Base-by-base conservation (phyloP, 1,139 yeast species). In the Geotrichum bryndzae region DNA sequence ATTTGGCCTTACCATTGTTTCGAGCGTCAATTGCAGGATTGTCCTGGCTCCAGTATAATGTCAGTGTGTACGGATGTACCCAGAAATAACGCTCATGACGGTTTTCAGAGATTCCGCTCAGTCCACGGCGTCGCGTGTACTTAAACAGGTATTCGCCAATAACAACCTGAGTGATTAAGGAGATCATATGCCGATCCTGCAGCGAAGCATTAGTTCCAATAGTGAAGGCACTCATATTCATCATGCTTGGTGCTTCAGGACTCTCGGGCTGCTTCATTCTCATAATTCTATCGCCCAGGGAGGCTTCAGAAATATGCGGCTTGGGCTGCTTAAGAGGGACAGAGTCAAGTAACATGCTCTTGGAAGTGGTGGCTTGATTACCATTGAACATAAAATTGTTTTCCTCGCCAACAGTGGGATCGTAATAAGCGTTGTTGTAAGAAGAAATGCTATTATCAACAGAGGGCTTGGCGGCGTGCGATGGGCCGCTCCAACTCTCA, bases 11-110 rank as follows among this genome's bases (percentile, higher is more conserved):
- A 10, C 67, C 68, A 31, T 71, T 67, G 57, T 82, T 84, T 45
- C 64, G 62, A 59, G 68, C 67, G 7, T 87, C 84, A 65, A 87
- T 75, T 0, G 88, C 89, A 1, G 98, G 98, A 70, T 90, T 90
- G 13, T 84, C 82, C 18, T 84, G 82, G 10, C 94, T 87, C 99
- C 99, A 94, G 74, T 90, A 92, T 61, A 94, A 79, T 0, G 97
- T 90, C 77, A 90, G 77, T 2, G 96, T 87, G 73, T 91, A 92
- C 7, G 99, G 99, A 75, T 94, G 96, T 52, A 94, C 85, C 98
- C 98, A 94, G 81, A 94, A 94, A 75, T 85, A 94, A 66, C 98
- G 82, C 72, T 88, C 95, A 71, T 94, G 99, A 64, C 98, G 83
- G 59, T 83, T 83, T 63, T 88, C 94, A 0, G 95, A 83, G 53